phyloP scores from a whole-genome alignment of 345 rosid genomes.

The Reutealis trisperma region DNA sequence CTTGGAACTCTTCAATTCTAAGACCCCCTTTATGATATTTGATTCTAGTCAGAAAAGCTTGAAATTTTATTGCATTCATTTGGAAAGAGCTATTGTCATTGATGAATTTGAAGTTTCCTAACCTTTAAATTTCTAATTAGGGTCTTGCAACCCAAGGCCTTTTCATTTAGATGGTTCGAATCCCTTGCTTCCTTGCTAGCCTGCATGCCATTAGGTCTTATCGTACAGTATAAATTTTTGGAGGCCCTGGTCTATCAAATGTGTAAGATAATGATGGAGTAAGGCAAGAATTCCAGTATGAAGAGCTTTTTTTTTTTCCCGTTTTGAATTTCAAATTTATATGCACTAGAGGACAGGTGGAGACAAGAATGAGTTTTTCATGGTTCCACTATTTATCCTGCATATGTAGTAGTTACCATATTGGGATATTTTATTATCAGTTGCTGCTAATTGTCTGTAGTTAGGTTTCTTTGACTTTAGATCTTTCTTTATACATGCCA shows the following conservation, averaged over 20 bases:
- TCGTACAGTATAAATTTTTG: neutral
- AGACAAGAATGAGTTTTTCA: neutral
- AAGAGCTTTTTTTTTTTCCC: neutral
- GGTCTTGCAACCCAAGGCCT: neutral
- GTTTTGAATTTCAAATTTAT: neutral
- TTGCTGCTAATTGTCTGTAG: too few relatives aligned
- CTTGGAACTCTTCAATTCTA: neutral
- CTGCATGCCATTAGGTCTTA: neutral
- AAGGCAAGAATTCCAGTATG: neutral
- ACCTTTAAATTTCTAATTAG: neutral
- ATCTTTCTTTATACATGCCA: too few relatives aligned
- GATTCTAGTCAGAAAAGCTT: neutral
- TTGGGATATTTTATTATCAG: too few relatives aligned
- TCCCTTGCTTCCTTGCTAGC: neutral
- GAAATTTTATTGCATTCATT: neutral
- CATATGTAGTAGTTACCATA: too few relatives aligned
- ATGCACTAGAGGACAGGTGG: neutral
- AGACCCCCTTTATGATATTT: neutral
- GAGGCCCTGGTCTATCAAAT: neutral
- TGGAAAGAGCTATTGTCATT: neutral
- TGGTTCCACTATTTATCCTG: neutral
- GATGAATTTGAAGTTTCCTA: neutral
- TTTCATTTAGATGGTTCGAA: neutral
- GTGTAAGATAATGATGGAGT: neutral
- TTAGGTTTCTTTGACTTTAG: too few relatives aligned